phyloP scores from a whole-genome alignment of 164 flowering plant species.

The Nymphaea colorata region DNA sequence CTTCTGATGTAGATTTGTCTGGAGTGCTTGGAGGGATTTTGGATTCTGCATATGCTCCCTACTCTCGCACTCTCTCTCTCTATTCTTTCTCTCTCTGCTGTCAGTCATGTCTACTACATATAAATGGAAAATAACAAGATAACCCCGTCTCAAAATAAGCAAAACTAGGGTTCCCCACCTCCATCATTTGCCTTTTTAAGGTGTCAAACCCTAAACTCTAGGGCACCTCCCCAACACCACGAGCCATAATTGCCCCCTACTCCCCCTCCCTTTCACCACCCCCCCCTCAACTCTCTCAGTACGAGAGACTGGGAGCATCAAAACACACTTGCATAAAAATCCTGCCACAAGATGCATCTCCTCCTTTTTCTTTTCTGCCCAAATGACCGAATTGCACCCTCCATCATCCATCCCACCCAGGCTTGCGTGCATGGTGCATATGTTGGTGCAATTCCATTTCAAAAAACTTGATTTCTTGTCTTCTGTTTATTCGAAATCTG shows the following conservation, averaged over 20 bases:
- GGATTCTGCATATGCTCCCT: not conserved
- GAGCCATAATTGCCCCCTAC: not conserved
- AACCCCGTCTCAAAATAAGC: not conserved
- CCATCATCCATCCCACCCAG: too few species aligned
- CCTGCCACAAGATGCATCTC: too few species aligned
- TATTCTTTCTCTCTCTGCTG: not conserved
- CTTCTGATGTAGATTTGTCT: not conserved
- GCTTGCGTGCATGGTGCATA: too few species aligned
- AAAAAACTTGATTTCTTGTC: too few species aligned
- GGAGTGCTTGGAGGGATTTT: not conserved
- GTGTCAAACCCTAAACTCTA: not conserved
- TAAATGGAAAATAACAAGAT: not conserved
- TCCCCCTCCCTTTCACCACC: too few species aligned
- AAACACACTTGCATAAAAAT: too few species aligned
- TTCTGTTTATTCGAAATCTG: too few species aligned
- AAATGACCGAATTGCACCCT: too few species aligned
- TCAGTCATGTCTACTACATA: not conserved
- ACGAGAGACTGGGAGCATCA: too few species aligned
- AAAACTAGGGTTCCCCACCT: not conserved
- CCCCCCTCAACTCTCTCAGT: too few species aligned
- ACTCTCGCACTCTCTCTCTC: not conserved
- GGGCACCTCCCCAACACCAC: not conserved
- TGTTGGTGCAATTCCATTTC: too few species aligned
- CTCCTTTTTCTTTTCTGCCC: too few species aligned
- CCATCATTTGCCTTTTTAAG: not conserved